Conservation (phyloP, 768 basidiomycete genomes). For the Candolleomyces eurysporus region DNA sequence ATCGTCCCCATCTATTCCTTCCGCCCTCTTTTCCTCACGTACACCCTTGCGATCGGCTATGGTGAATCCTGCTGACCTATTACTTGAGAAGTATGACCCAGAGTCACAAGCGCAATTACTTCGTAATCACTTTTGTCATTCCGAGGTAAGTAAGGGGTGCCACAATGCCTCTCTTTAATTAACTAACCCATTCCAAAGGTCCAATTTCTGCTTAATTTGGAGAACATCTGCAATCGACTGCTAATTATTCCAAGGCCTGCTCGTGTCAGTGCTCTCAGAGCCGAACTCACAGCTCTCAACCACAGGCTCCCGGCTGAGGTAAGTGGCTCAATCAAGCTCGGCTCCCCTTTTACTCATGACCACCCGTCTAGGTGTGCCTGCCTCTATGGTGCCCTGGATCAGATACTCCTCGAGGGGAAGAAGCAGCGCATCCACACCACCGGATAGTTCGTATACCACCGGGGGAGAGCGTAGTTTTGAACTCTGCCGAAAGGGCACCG, state of each 20-base stretch:
- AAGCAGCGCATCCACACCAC: conserved; percentile 70
- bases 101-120: conserved; percentile 70
- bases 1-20: conserved; percentile 64
- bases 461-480: conserved; percentile 95
- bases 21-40: conserved; percentile 31
- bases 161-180: conserved; percentile 9
- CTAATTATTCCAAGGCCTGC: conserved; percentile 92
- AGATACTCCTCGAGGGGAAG: conserved; percentile 42
- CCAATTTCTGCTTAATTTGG: conserved; percentile 83
- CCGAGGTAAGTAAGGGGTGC: conserved; percentile 60
- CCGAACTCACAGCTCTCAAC: conserved; percentile 92
- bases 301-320: conserved; percentile 97
- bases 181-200: conserved; percentile 45
- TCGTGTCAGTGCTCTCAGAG: conserved; percentile 92
- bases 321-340: conserved; percentile 14
- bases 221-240: conserved; percentile 89
- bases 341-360: conserved; percentile 5
- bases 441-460: conserved; percentile 97
- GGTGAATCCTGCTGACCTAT: conserved; percentile 45
- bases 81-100: conserved; percentile 68
- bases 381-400: conserved; percentile 85
- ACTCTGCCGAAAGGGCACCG: conserved; percentile 95
- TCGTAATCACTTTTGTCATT: conserved; percentile 83
- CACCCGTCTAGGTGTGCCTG: conserved; percentile 65
- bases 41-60: conserved; percentile 45